Evolutionary conservation across 1,284 basidiomycete genomes (phyloP).

Genomic region (Trametes pubescens): DNA sequence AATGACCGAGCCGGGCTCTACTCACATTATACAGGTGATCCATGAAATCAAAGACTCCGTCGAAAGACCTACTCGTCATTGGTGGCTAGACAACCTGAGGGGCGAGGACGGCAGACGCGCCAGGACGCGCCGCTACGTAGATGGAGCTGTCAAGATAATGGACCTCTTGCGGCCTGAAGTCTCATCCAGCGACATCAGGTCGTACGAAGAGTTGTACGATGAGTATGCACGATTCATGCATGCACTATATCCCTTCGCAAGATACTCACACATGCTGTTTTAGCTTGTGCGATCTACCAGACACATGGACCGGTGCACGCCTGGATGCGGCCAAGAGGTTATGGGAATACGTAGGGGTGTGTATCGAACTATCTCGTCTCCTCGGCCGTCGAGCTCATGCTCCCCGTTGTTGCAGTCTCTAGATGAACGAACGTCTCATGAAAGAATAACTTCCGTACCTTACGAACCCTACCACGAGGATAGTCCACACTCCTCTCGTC

Average conservation of each 20-base stretch:
- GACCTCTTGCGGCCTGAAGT: slow-evolving; percentile 14
- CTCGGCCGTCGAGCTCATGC: not conserved
- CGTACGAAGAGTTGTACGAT: slow-evolving; percentile 14
- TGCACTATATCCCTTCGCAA: not conserved
- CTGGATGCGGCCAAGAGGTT: slow-evolving; percentile 6
- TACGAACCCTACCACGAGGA: not conserved
- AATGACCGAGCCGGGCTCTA: not conserved
- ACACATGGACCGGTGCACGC: slow-evolving; percentile 6
- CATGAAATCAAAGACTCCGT: slow-evolving; percentile 25
- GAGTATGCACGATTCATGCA: not conserved
- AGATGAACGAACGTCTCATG: not conserved
- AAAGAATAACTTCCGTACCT: not conserved
- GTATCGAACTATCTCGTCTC: not conserved
- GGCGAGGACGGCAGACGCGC: slow-evolving; percentile 2
- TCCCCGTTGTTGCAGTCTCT: not conserved
- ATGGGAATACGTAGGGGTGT: slow-evolving; percentile 16
- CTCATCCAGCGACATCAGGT: not conserved
- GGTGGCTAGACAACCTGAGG: slow-evolving; percentile 8
- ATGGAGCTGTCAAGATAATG: slow-evolving; percentile 25
- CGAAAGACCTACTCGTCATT: slow-evolving; percentile 10
- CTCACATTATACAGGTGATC: slow-evolving; percentile 11
- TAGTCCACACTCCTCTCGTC: not conserved
- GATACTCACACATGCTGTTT: not conserved
- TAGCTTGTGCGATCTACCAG: slow-evolving; percentile 3
- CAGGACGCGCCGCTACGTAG: slow-evolving; percentile 13